Base-by-base conservation (phyloP, 768 basidiomycete species). In the Tylopilus plumbeoviolaceoides region DNA sequence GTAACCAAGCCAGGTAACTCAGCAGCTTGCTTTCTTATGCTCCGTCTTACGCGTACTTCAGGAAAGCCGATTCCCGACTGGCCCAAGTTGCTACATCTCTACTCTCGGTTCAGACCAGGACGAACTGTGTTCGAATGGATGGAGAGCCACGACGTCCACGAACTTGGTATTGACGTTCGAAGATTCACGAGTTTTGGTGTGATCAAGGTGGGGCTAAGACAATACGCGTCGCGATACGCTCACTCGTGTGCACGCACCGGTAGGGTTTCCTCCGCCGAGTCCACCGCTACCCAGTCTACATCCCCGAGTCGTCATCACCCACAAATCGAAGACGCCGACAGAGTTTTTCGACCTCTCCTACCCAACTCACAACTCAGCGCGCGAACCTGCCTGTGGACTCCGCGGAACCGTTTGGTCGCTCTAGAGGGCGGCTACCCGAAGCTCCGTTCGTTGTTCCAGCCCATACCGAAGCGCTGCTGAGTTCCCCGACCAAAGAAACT, bases 121-220 rank as follows among this genome's bases (percentile, higher is more conserved):
- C 84, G 84, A 51, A 90, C 91, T 0, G 77, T 98, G 5, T 79
- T 81, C 25, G 84, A 91, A 41, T 99, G 97, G 95, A 90, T 93
- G 76, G 82, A 90, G 59, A 75, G 75, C 39, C 77, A 92, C 60
- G 74, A 84, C 20, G 81, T 94, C 17, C 79, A 85, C 45, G 72
- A 75, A 7, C 69, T 85, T 20, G 91, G 90, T 2, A 86, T 98
- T 48, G 97, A 99, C 66, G 80, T 91, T 8, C 82, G 95, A 9
- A 82, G 97, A n/a, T 97, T 99, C 69, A 84, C 92, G 17, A 94
- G 89, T 55, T 99, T 98, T 63, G 97, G 97, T 6, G 90, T 98
- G 21, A 95, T 99, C 73, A 99, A 99, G 73, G 89, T 84, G 66
- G 15, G 59, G n/a, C 11, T 40, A 41, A 14, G 44, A 28, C 23